Percentiles rank a stretch among this genome's conserved stretches.
Conservation (phyloP, 805 yeast species). For the Priceomyces carsonii region DNA sequence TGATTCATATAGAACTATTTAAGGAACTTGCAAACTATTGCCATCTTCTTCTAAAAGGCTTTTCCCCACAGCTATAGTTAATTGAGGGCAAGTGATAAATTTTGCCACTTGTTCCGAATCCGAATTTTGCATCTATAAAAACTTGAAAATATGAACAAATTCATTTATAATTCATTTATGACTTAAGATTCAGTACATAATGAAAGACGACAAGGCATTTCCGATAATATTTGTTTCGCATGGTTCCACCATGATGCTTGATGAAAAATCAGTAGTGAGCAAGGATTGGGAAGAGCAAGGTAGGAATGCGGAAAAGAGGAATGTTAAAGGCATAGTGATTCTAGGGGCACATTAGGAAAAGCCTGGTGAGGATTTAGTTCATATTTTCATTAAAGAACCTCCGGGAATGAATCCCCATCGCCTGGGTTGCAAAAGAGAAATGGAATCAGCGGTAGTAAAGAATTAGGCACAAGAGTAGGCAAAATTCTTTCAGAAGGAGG, state of each 20-base stretch:
- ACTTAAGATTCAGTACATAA: too few species aligned
- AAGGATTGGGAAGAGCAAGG: slow-evolving; percentile 7
- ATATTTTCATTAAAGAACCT: slow-evolving; percentile 5
- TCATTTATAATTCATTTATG: too few species aligned
- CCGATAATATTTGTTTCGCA: slow-evolving; percentile 5
- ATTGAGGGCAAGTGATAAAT: too few species aligned
- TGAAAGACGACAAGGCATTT: too few species aligned
- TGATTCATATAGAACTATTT: too few species aligned
- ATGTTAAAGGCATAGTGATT: slow-evolving; percentile 3
- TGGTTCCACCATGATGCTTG: slow-evolving; percentile 6
- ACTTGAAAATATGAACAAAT: too few species aligned
- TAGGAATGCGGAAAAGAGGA: slow-evolving; percentile 4
- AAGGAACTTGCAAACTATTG: too few species aligned
- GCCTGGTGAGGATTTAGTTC: slow-evolving; percentile 2
- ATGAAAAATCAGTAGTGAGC: slow-evolving; percentile 3
- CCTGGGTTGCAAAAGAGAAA: slow-evolving; percentile 6
- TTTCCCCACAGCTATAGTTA: too few species aligned
- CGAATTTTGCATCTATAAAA: too few species aligned
- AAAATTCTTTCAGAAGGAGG: slow-evolving; percentile 4
- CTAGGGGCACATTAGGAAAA: slow-evolving; percentile 5
- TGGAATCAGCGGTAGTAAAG: slow-evolving; percentile 4
- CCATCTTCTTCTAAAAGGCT: too few species aligned
- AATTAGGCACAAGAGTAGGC: slow-evolving; percentile 1
- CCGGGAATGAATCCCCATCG: slow-evolving; percentile 6
- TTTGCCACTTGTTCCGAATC: too few species aligned